These are phyloP conservation scores for Astragalus membranaceus DNA, from an alignment of 306 rosid genomes.

Conservation along the genomic window DNA sequence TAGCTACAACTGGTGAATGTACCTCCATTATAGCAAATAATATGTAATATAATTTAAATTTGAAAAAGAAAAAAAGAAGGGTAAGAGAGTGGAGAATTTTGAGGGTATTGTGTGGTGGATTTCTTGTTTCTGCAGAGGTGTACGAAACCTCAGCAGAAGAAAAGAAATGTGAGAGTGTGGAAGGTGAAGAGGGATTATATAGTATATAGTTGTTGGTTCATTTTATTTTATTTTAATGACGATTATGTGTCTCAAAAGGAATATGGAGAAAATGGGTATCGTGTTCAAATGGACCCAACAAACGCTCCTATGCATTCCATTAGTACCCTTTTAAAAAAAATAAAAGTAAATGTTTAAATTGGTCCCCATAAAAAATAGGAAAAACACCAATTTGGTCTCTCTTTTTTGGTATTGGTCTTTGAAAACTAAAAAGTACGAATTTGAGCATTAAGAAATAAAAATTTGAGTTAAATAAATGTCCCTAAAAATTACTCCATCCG, in stretches of 20 bases:
- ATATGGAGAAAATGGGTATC: background rate
- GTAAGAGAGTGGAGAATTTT: background rate
- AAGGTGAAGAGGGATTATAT: conserved; percentile 35
- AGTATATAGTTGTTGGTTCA: background rate
- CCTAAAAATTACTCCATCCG: no score
- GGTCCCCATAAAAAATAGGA: no score
- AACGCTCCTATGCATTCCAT: conserved; percentile 24
- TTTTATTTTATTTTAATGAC: background rate
- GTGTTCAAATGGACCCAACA: conserved; percentile 18
- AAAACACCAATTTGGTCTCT: no score
- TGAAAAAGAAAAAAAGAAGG: background rate
- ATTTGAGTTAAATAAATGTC: no score
- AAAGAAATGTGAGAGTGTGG: conserved; percentile 13
- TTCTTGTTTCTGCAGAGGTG: conserved; percentile 39
- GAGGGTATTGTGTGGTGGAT: conserved; percentile 1
- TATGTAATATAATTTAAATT: background rate
- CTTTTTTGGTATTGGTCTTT: no score
- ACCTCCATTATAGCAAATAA: conserved; percentile 11
- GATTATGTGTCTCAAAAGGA: conserved; percentile 5
- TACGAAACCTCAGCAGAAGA: conserved; percentile 35
- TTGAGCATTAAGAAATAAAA: no score
- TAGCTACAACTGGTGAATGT: conserved; percentile 15
- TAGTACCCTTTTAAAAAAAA: background rate
- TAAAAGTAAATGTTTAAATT: background rate
- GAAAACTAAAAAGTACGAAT: no score